Evolutionary conservation across 108 stramenopile species (phyloP), one percentile per base, ranked within the genome.

Genomic region (Schizochytrium sp.): DNA sequence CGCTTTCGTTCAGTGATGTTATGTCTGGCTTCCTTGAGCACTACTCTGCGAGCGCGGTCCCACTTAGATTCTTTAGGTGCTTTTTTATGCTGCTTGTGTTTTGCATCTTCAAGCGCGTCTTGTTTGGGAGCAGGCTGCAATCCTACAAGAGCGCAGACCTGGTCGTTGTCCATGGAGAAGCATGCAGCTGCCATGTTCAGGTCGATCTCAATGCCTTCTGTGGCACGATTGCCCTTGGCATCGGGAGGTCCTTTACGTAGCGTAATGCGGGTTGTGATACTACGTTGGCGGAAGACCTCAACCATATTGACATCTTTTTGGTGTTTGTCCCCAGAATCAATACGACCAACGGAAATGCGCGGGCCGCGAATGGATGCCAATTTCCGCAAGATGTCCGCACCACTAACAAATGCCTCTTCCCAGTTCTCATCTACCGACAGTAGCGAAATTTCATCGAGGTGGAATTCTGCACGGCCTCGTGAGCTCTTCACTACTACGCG

Each of bases 381-480:
- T 53, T 83, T 83, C 50, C 53, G 53, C 47, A 83, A n/a, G 1
- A 55, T 53, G 28, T 49, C 76, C 10, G 50, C n/a, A 5, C 76
- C 53, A 5, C 5, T 5, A 40, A 83, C 76, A 42, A 83, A 83
- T n/a, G 76, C 76, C 50, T 83, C 76, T 17, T 83, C 50, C 76
- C 76, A 83, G 53, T 83, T 83, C 5, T 47, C 76, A 83, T 83
- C 76, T 2, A 55, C 53, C 12, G 76, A 83, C 0, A 83, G 50
- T 1, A 83, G 53, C 45, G 76, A 47, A 53, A 83, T 50, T 28
- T 83, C 76, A 53, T 83, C 76, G 47, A 83, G 8, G 10, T 83
- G 50, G 15, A 83, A n/a, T 10, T 55, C 76, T 38, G 76, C 47
- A 1, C 28, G 47, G 53, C 28, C 50, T 5, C 15, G 12, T 10